These are phyloP conservation scores for Neonectria sp. DNA, from an alignment of 2,329 filamentous ascomycete species.

Conservation along the genomic window DNA sequence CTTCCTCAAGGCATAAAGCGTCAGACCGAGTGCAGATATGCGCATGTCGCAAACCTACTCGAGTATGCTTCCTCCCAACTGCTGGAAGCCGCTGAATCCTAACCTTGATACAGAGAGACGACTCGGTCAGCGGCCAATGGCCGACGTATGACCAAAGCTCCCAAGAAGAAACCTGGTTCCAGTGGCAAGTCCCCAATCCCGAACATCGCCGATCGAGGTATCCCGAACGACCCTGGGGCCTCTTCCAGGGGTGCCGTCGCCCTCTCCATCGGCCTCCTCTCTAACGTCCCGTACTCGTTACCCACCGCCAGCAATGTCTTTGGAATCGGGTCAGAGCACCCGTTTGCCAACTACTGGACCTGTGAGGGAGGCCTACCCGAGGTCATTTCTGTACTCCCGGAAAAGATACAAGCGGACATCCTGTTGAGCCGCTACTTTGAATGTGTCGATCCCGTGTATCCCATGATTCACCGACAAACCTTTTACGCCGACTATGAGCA, in stretches of 20 bases:
- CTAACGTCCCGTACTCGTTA: constrained; percentile 80
- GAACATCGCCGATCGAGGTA: constrained; percentile 70
- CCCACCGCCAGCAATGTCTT: constrained; percentile 83
- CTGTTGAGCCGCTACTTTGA: constrained; percentile 76
- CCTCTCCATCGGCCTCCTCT: constrained; percentile 74
- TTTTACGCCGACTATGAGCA: constrained; percentile 86
- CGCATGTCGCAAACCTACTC: constrained; percentile 81
- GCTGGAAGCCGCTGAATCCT: constrained; percentile 30
- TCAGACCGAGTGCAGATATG: constrained; percentile 83
- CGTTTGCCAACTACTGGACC: constrained; percentile 89
- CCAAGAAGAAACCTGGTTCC: constrained; percentile 66
- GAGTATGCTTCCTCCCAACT: constrained; percentile 68
- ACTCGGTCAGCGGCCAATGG: constrained; percentile 67
- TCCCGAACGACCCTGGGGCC: constrained; percentile 60
- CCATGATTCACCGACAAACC: constrained; percentile 82
- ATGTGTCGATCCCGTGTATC: constrained; percentile 84
- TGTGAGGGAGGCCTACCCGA: constrained; percentile 82
- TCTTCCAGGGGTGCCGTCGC: constrained; percentile 67
- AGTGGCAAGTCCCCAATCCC: constrained; percentile 61
- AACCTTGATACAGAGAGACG: constrained; percentile 64
- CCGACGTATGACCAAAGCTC: constrained; percentile 70
- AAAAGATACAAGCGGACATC: constrained; percentile 82
- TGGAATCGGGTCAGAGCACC: constrained; percentile 84
- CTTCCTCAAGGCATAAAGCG: constrained; percentile 76
- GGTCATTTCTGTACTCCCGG: constrained; percentile 81